A percentile compares a stretch with the other conserved stretches of the same genome.
Conservation (phyloP, 805 yeast species). For the Sugiyamaella qingdaonensis region DNA sequence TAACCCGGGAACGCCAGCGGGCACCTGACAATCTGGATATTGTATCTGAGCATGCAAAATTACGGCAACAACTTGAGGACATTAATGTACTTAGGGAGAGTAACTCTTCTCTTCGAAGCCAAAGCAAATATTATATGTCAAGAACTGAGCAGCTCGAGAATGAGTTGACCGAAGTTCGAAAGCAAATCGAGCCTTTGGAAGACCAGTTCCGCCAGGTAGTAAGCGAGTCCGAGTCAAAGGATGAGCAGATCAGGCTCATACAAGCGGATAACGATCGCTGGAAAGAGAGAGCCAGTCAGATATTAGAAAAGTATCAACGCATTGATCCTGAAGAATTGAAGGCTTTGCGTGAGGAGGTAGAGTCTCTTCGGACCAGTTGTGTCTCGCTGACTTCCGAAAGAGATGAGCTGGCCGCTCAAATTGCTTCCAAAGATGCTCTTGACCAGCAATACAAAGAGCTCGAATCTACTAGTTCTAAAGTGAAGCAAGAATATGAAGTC, state of each 20-base stretch:
- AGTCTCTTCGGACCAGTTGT: conserved; percentile 18
- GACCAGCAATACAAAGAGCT: conserved; percentile 21
- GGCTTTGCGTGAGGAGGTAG: conserved; percentile 34
- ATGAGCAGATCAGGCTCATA: conserved; percentile 44
- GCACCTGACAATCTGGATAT: conserved; percentile 17
- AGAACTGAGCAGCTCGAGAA: conserved; percentile 40
- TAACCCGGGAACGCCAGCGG: conserved; percentile 34
- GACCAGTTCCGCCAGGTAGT: conserved; percentile 34
- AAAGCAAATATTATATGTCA: conserved; percentile 35
- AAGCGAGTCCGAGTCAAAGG: conserved; percentile 45
- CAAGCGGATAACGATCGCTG: conserved; percentile 57
- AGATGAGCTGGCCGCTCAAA: conserved; percentile 1
- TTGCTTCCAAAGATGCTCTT: background rate
- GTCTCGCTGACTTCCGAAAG: conserved; percentile 8
- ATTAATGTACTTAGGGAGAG: conserved; percentile 64
- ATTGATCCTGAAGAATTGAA: conserved; percentile 46
- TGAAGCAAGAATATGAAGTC: conserved; percentile 8
- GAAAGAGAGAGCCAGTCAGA: conserved; percentile 49
- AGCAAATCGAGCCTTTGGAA: conserved; percentile 45
- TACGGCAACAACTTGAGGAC: conserved; percentile 54
- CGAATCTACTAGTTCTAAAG: conserved; percentile 6
- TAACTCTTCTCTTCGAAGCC: conserved; percentile 58
- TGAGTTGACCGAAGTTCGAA: conserved; percentile 33
- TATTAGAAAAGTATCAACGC: conserved; percentile 43
- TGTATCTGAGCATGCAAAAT: conserved; percentile 40